phyloP scores from a whole-genome alignment of 2,329 filamentous ascomycete genomes.

The Fonsecaea multimorphosa region DNA sequence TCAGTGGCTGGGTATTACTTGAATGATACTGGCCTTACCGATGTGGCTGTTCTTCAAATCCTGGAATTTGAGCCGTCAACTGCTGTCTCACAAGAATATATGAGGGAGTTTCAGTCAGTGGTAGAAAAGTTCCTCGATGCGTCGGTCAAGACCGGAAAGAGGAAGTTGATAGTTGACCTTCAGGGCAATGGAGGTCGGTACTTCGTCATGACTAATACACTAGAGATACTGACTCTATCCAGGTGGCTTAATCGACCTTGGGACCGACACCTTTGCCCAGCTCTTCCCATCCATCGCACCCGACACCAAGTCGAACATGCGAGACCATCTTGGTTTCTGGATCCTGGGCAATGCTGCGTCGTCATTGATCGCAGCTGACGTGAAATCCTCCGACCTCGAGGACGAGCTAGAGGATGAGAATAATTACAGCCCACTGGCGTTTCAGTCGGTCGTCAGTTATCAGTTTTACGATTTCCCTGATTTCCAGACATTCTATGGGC shows the following conservation, averaged over 20 bases:
- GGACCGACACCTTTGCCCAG: constrained; percentile 60
- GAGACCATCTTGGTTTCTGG: constrained; percentile 51
- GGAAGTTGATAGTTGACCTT: constrained; percentile 69
- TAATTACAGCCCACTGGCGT: constrained; percentile 42
- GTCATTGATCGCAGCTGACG: constrained; percentile 29
- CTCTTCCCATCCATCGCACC: constrained; percentile 57
- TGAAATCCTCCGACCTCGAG: constrained; percentile 36
- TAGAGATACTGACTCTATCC: constrained; percentile 40
- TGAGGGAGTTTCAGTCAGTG: constrained; percentile 33
- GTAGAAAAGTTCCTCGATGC: constrained; percentile 52
- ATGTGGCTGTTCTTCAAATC: constrained; percentile 56
- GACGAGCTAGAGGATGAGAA: constrained; percentile 44
- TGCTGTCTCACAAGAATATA: constrained; percentile 24
- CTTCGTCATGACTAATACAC: neutral
- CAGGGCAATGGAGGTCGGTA: constrained; percentile 60
- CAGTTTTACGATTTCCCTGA: constrained; percentile 46
- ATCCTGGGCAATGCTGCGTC: constrained; percentile 44
- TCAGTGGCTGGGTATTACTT: constrained; percentile 56
- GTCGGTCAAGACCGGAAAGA: constrained; percentile 57
- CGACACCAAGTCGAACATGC: constrained; percentile 56
- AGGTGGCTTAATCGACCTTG: constrained; percentile 58
- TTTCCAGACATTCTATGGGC: constrained; percentile 53
- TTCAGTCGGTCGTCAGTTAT: constrained; percentile 43
- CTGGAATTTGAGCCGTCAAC: constrained; percentile 46
- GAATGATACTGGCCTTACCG: constrained; percentile 47